Percentiles rank a stretch among this genome's conserved stretches.
Conservation (phyloP, 1,139 yeast species). For the Candida sp. region DNA sequence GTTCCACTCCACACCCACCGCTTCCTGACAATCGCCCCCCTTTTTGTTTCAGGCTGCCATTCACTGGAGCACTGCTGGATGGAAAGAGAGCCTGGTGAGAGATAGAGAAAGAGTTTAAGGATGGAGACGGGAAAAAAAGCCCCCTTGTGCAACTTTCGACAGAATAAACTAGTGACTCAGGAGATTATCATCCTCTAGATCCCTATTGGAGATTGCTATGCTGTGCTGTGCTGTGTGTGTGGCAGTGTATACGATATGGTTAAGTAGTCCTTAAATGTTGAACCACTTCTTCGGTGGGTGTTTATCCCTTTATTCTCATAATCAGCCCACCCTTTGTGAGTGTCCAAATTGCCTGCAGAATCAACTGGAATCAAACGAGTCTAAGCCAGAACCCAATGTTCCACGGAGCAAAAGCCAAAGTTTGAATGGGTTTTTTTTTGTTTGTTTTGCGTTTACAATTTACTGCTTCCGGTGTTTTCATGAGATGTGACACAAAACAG, state of each 20-base stretch:
- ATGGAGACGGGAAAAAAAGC: background rate
- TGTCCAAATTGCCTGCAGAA: background rate
- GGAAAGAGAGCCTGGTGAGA: too few species aligned
- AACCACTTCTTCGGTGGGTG: background rate
- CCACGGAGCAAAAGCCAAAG: too few species aligned
- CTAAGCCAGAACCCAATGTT: too few species aligned
- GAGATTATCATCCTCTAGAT: background rate
- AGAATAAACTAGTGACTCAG: background rate
- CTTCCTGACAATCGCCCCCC: too few species aligned
- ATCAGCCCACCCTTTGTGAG: background rate
- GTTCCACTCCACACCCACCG: too few species aligned
- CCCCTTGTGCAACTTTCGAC: background rate
- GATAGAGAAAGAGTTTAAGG: background rate
- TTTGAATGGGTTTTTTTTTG: too few species aligned
- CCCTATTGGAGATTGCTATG: background rate
- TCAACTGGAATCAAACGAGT: background rate
- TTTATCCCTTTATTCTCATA: background rate
- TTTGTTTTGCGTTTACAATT: background rate
- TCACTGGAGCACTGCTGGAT: too few species aligned
- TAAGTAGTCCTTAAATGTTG: background rate
- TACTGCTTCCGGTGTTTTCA: background rate
- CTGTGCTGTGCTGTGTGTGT: background rate
- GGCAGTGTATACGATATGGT: background rate
- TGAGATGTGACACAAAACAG: background rate
- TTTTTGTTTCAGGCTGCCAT: too few species aligned